A percentile compares a stretch with the other conserved stretches of the same genome.
Conservation (phyloP, 2,329 filamentous ascomycete genomes). For the Aureobasidium musti region DNA sequence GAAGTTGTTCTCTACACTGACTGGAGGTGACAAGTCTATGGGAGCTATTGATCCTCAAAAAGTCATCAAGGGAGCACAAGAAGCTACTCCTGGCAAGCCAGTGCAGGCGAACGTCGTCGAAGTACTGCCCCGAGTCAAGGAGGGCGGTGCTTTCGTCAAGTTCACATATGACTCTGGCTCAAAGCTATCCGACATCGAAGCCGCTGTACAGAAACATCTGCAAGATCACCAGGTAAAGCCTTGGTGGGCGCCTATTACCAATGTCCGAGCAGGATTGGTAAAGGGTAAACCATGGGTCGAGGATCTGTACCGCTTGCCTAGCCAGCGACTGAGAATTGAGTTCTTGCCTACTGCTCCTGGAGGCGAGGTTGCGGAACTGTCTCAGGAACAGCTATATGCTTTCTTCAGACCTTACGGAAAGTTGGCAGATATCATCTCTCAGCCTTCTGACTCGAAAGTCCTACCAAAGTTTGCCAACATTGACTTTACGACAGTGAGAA, state of each 20-base stretch:
- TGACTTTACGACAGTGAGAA: constrained; percentile 71
- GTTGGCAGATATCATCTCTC: constrained; percentile 77
- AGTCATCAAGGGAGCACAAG: constrained; percentile 52
- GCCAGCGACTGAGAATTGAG: constrained; percentile 73
- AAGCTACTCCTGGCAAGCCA: constrained; percentile 33
- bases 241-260: constrained; percentile 83
- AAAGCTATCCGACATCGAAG: constrained; percentile 58
- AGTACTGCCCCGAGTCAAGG: constrained; percentile 80
- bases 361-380: constrained; percentile 72
- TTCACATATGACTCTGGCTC: constrained; percentile 54
- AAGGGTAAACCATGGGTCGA: constrained; percentile 90
- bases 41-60: constrained; percentile 58
- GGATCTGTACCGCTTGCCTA: constrained; percentile 82
- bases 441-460: constrained; percentile 83
- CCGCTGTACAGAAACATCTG: constrained; percentile 63
- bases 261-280: constrained; percentile 72
- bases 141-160: constrained; percentile 92
- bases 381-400: constrained; percentile 82
- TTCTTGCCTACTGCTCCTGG: constrained; percentile 75
- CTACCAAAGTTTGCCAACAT: constrained; percentile 77
- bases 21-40: constrained; percentile 55
- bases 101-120: constrained; percentile 68
- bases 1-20: constrained; percentile 50
- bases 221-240: constrained; percentile 72
- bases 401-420: constrained; percentile 90